Base-by-base conservation (phyloP, 192 early-diverging fungal species). In the Martensiomyces pterosporus region DNA sequence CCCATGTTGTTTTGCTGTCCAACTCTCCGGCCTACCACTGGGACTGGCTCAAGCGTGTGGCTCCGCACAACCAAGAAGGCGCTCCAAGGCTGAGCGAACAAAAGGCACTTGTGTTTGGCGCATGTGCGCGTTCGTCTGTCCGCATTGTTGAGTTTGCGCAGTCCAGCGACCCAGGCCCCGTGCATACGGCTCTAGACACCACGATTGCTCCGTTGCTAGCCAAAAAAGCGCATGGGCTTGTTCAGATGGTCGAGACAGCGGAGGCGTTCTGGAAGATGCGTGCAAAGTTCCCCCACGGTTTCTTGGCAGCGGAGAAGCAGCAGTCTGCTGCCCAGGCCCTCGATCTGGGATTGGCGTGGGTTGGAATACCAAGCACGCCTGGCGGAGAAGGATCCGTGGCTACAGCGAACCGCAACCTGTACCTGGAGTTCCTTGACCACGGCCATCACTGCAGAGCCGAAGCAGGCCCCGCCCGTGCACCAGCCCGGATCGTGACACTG, bases 251-350 rank as follows among this genome's bases (percentile, higher is more conserved):
- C 21, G 61, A 71, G 39, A 32, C 43, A 8, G 13, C 54, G 9
- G 68, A 71, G 43, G 48, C 68, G 4, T 56, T 44, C 24, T 71
- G 68, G 68, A 47, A 33, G 37, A 34, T 71, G 16, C 27, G 33
- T 6, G 32, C 24, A 34, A 71, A 71, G 43, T 71, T 71, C 32
- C 50, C 61, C 6, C 7, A n/a, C 13, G 56, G 55, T 0, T 8
- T 32, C 6, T 5, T 32, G 29, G n/a, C 35, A 17, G 27, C 16
- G 40, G 13, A 15, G 18, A 9, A 42, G 26, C 6, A 34, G 43
- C 21, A 40, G 14, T 15, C 8, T 24, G 29, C 5, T 12, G 29
- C 6, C 29, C 5, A 32, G 29, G 6, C 12, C 6, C 29, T 32
- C 29, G 29, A 32, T 32, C 12, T 12, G 5, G 29, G 6, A 5